Evolutionary conservation across 1,284 basidiomycete genomes (phyloP), one percentile per base, ranked within the genome.

Genomic region (Rhodotorula sp.): DNA sequence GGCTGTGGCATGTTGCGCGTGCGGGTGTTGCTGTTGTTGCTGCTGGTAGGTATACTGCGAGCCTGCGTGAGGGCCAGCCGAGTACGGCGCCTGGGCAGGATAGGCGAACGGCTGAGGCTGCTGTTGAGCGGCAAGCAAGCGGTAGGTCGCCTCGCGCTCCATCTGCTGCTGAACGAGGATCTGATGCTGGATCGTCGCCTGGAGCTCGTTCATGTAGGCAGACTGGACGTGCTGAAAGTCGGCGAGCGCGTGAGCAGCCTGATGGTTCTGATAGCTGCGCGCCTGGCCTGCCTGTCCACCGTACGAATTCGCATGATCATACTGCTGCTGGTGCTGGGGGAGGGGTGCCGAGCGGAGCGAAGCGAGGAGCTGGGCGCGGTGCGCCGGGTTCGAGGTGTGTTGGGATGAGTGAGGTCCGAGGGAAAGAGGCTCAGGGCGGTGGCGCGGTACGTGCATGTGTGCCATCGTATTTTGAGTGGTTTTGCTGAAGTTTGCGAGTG

Each of bases 181-280:
- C 58, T 70, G 64, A 49, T 53, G 51, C 59, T 66, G 58, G 39
- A 61, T 34, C 53, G 59, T 55, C 61, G 63, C 61, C 53, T 70
- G 62, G 51, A 68, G 32, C 34, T 66, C 68, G 30, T 29, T 29
- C 2, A 70, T 39, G 56, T 70, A 70, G 53, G 58, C 68, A 9
- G 32, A 34, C 58, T 70, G 68, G 8, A 53, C 64, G 15, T 47
- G n/a, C 48, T 70, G 68, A 29, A 70, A 70, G 27, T 70, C 52
- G 34, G 9, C 27, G 44, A 39, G 56, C 5, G 68, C 68, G 11
- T 56, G 57, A 0, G 61, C 53, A 27, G 56, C 56, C 36, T 48
- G 58, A 10, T 24, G 62, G 59, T 32, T 56, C 51, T 44, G 39
- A 17, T 44, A 44, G 4, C 13, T 17, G 36, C 29, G 27, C 36